Percentiles rank a stretch among this genome's conserved stretches.
phyloP scores from a whole-genome alignment of 1,139 yeast species.

The Yamadazyma kanchanaburiensis region DNA sequence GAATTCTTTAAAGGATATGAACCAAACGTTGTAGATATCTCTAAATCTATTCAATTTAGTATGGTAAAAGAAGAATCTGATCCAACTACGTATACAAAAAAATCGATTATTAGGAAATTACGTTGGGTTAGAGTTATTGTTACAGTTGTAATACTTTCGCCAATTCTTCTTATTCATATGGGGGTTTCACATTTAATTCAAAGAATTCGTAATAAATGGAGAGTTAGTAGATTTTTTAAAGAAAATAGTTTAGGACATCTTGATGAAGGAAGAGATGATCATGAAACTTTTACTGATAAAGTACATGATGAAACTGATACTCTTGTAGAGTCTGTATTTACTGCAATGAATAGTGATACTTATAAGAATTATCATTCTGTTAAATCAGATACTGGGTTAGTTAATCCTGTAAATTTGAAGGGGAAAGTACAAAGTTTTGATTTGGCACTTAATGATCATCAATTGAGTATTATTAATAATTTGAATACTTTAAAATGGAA shows the following conservation, averaged over 20 bases:
- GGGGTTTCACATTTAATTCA: conserved; percentile 43
- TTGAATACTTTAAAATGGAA: conserved; percentile 63
- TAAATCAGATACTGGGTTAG: conserved; percentile 4
- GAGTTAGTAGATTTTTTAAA: conserved; percentile 28
- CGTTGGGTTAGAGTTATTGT: conserved; percentile 46
- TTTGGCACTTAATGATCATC: conserved; percentile 38
- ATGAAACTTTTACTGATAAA: conserved; percentile 5
- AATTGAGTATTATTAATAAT: conserved; percentile 50
- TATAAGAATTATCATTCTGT: conserved; percentile 18
- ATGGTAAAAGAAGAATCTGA: conserved; percentile 4
- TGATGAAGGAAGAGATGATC: conserved; percentile 15
- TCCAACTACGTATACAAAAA: conserved; percentile 8
- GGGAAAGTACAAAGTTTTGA: conserved; percentile 24
- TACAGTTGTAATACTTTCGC: conserved; percentile 45
- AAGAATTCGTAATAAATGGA: conserved; percentile 28
- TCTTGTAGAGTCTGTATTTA: conserved; percentile 59
- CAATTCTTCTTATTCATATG: conserved; percentile 51
- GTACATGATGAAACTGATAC: conserved; percentile 54
- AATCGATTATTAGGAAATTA: conserved; percentile 25
- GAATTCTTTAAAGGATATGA: conserved; percentile 48
- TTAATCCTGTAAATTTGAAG: conserved; percentile 11
- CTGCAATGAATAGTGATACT: conserved; percentile 42
- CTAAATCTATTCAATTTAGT: conserved; percentile 24
- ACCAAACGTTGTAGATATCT: conserved; percentile 51
- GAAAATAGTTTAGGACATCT: conserved; percentile 31